Base-by-base conservation (phyloP, 164 flowering plant genomes). In the Vitis riparia region DNA sequence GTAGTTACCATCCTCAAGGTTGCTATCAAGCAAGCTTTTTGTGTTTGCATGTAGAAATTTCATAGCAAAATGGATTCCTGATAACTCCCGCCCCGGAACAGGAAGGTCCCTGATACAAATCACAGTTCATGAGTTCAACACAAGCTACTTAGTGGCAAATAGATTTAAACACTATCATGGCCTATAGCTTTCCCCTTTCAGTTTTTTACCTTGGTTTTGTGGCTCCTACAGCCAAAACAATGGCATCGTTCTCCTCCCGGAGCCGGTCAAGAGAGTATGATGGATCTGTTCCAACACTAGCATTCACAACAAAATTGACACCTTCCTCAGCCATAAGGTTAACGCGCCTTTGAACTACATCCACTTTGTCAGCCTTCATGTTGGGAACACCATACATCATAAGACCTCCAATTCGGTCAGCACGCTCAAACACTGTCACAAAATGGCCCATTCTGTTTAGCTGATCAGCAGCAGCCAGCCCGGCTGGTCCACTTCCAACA, bases 311-410 rank as follows among this genome's bases (percentile, higher is more conserved):
- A 75, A 96, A 96, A 27, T 88, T 82, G 66, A 96, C 79, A 12
- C 99, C 99, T 82, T 96, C 99, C 76, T 83, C 79, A 12, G 86
- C 86, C 99, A 96, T 91, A 32, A 96, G 98, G 73, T 91, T 69
- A 48, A 96, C 99, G 44, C 99, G 87, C 55, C 99, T 80, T 74
- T 93, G 97, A 67, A 96, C 98, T 30, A 96, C 65, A 59, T 91
- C 87, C 13, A 88, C 73, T 78, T 96, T 96, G 79, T 93, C 99
- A 50, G 99, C 70, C 84, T 96, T 96, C 99, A 96, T 96, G 80
- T 96, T 96, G 49, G 99, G 99, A 67, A 96, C 99, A 52, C 99
- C 99, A 79, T 96, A 96, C 99, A 96, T 96, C 99, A 96, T 92
- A 59, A 96, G 91, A 9, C 99, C 99, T 44, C 99, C 99, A 73